phyloP scores from a whole-genome alignment of 768 basidiomycete species.

The Leccinum imitatum region DNA sequence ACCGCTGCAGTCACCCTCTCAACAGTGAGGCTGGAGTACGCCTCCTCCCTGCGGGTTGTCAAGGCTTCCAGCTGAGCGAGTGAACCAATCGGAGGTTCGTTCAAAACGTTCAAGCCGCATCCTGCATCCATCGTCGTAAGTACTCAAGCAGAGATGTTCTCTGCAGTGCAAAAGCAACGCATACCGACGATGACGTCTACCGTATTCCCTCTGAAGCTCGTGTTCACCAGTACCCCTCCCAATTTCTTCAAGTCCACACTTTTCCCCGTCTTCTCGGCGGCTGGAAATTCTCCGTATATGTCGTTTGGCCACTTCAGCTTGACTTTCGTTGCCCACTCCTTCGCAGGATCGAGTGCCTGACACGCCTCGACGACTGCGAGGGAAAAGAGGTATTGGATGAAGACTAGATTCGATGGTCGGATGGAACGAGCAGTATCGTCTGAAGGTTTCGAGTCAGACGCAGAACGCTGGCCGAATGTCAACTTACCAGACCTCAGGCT shows the following conservation, averaged over 20 bases:
- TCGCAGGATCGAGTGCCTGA: conserved; percentile 49
- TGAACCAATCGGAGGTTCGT: conserved; percentile 79
- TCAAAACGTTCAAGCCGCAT: conserved; percentile 86
- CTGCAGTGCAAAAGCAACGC: conserved; percentile 20
- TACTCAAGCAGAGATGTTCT: not conserved
- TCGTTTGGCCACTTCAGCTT: conserved; percentile 98
- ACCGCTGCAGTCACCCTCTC: conserved; percentile 77
- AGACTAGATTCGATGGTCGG: conserved; percentile 66
- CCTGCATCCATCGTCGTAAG: conserved; percentile 46
- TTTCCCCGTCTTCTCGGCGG: conserved; percentile 29
- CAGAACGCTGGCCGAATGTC: not conserved
- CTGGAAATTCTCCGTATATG: conserved; percentile 69
- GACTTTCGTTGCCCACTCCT: conserved; percentile 51
- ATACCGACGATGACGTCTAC: conserved; percentile 82
- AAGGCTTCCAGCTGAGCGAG: conserved; percentile 64
- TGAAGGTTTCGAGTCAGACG: not conserved
- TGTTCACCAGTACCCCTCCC: conserved; percentile 91
- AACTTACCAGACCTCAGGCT: conserved; percentile 7
- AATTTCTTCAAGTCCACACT: conserved; percentile 65
- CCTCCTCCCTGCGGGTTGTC: not conserved
- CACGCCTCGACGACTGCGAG: conserved; percentile 89
- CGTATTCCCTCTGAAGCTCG: conserved; percentile 69
- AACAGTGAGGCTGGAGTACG: conserved; percentile 46
- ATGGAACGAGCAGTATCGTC: conserved; percentile 14
- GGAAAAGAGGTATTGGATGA: conserved; percentile 90